These are phyloP conservation scores for Astragalus glycyphyllos DNA, from an alignment of 306 rosid genomes.

Conservation along the genomic window DNA sequence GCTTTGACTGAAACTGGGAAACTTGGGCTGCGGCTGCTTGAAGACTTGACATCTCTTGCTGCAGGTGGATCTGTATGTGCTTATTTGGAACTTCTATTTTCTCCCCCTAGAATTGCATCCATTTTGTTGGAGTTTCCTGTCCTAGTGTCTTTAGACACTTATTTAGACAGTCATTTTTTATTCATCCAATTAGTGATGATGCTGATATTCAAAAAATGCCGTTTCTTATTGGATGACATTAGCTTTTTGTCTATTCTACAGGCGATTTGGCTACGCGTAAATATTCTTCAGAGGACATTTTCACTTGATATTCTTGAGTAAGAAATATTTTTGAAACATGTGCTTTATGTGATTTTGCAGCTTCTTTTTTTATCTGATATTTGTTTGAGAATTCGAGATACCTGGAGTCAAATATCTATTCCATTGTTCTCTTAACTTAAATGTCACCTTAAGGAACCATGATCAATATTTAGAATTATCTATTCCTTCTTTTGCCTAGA, in stretches of 20 bases:
- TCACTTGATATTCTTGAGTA: constrained; percentile 98
- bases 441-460: constrained; percentile 25
- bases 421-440: constrained; percentile 34
- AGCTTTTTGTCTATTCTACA: constrained; percentile 49
- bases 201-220: constrained; percentile 32
- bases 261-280: constrained; percentile 84
- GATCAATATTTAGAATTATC: not conserved
- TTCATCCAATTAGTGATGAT: constrained; percentile 36
- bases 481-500: no score
- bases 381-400: constrained; percentile 39
- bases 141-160: constrained; percentile 22
- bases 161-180: constrained; percentile 30
- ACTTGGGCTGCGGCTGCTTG: constrained; percentile 92
- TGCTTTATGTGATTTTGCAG: constrained; percentile 36
- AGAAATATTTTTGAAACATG: constrained; percentile 46
- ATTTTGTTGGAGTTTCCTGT: constrained; percentile 37
- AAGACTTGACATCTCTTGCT: constrained; percentile 98
- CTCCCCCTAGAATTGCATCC: constrained; percentile 29
- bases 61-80: constrained; percentile 99
- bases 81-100: constrained; percentile 54
- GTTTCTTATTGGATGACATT: constrained; percentile 43
- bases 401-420: constrained; percentile 13
- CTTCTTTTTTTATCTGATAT: constrained; percentile 11
- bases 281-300: constrained; percentile 81
- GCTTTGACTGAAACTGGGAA: constrained; percentile 77